phyloP scores from a whole-genome alignment of 78 protist genomes.

The Planoprotostelium fungivorum region DNA sequence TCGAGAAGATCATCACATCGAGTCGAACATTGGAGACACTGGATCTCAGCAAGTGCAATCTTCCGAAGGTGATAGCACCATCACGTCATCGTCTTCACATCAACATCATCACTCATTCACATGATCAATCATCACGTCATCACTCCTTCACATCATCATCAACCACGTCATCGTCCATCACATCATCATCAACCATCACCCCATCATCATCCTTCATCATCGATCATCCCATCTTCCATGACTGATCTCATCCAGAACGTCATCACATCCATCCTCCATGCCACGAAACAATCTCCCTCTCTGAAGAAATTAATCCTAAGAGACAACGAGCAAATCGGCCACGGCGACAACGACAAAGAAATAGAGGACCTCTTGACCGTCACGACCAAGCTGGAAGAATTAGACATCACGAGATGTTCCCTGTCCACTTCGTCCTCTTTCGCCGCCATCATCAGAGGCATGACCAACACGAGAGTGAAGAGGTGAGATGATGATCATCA shows the following conservation, averaged over 20 bases:
- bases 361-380: background rate
- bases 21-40: background rate
- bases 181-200: no score
- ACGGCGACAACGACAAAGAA: background rate
- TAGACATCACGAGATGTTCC: background rate
- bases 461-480: background rate
- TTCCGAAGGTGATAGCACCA: background rate
- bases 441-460: background rate
- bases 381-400: background rate
- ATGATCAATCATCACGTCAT: no score
- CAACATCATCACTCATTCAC: no score
- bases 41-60: background rate
- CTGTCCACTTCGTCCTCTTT: background rate
- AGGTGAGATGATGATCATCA: no score
- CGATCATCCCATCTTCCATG: no score
- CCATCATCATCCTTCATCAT: no score
- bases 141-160: no score
- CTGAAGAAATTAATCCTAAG: background rate
- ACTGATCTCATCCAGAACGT: no score
- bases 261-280: background rate
- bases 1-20: background rate
- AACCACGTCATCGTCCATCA: no score
- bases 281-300: background rate
- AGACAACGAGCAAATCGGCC: background rate
- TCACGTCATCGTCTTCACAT: no score